A percentile compares a stretch with the other conserved stretches of the same genome.
Evolutionary conservation across 495 filamentous ascomycete genomes (phyloP).

Genomic region (Hypoxylon perforatum): DNA sequence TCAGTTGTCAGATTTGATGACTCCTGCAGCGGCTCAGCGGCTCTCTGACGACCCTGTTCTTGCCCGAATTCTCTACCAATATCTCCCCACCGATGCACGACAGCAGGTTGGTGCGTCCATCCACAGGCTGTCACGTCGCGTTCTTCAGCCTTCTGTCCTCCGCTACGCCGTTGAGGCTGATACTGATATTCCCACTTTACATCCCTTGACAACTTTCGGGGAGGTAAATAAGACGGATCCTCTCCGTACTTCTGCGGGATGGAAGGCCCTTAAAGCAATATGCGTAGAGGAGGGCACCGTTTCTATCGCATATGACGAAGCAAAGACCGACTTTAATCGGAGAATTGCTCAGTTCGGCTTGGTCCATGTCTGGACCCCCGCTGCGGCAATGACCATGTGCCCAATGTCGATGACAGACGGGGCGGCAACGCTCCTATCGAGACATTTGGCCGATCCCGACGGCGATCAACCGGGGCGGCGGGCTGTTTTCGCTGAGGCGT

Average conservation of each 20-base stretch:
- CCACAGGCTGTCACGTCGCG: slow-evolving; percentile 1
- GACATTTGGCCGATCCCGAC: slow-evolving; percentile 50
- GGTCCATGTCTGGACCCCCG: background rate
- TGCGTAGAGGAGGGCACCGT: background rate
- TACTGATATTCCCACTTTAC: background rate
- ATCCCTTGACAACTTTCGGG: slow-evolving; percentile 7
- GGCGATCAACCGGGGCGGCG: slow-evolving; percentile 31
- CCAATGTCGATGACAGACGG: slow-evolving; percentile 76
- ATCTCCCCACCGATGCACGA: background rate
- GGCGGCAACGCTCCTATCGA: slow-evolving; percentile 65
- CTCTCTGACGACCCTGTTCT: slow-evolving; percentile 11
- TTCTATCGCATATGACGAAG: background rate
- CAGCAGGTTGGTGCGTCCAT: background rate
- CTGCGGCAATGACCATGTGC: slow-evolving; percentile 62
- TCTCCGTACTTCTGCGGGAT: background rate
- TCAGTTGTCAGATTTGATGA: background rate
- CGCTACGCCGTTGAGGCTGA: background rate
- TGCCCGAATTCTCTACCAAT: background rate
- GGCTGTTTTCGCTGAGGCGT: slow-evolving; percentile 59
- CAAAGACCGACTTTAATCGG: background rate
- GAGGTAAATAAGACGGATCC: slow-evolving; percentile 6
- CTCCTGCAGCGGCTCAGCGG: background rate
- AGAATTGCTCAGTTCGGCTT: background rate
- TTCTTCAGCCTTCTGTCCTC: slow-evolving; percentile 2
- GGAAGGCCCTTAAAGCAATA: slow-evolving; percentile 5